Evolutionary conservation across 73 alveolate species (phyloP), one percentile per base, ranked within the genome.

Genomic region (Paramecium sexaurelia): DNA sequence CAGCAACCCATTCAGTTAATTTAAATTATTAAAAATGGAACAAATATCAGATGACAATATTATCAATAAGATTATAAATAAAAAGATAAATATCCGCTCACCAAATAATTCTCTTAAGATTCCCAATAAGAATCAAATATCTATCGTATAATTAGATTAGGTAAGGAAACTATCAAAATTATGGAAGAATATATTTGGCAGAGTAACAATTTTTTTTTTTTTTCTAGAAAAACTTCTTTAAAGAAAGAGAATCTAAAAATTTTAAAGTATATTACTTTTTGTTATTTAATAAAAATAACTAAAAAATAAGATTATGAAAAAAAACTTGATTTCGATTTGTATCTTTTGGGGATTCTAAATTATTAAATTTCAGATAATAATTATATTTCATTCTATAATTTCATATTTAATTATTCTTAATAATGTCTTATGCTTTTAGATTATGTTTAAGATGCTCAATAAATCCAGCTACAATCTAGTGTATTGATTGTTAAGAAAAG

Each of bases 1-100:
- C 86, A 71, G 35, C 86, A 71, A 32, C 86, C 86, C 86, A 71
- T 71, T 71, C 39, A 29, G 43, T 29, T 61, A 29, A 26, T 29
- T 61, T 10, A 29, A 61, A 22, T 61, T 26, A 22, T 32, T 32
- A 61, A 32, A 56, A 61, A 61, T 29, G 83, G 43, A 61, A 26
- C 83, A 61, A 22, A 61, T 3, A 11, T 61, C 39, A 61, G 83
- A 61, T 29, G 13, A 51, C 19, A n/a, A 51, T 10, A n/a, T 51
- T 17, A 51, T 51, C 32, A 1, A 3, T 6, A 6, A n/a, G 67
- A 51, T 51, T 15, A n/a, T 15, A 51, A 51, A 51, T 51, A 51
- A 51, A 51, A 51, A 51, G 67, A 51, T 51, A 51, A 51, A 51
- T 51, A 17, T 51, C 67, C 67, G 17, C 67, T 51, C 10, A 51